These are phyloP conservation scores for Abrus precatorius DNA, from an alignment of 306 rosid genomes.

Conservation along the genomic window DNA sequence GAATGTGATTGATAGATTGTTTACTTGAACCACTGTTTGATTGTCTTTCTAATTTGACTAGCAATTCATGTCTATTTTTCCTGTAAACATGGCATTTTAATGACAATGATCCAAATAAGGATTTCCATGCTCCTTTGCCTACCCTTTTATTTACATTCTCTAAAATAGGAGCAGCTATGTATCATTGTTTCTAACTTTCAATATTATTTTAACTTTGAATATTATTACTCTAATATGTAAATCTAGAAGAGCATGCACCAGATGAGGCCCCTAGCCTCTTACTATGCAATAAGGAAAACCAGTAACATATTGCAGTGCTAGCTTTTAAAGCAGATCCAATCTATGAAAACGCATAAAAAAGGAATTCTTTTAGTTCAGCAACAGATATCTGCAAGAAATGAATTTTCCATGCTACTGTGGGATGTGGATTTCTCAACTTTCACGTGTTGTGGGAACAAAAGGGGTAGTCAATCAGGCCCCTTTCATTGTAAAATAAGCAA, in stretches of 20 bases:
- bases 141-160: not conserved
- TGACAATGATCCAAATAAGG: constrained; percentile 43
- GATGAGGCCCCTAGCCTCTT: not conserved
- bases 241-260: not conserved
- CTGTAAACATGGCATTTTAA: constrained; percentile 32
- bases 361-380: not conserved
- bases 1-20: constrained; percentile 19
- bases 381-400: constrained; percentile 11
- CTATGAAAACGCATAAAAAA: not conserved
- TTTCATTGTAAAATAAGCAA: constrained; percentile 37
- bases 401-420: not conserved
- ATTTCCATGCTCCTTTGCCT: constrained; percentile 37
- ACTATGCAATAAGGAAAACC: not conserved
- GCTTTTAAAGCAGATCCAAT: constrained; percentile 29
- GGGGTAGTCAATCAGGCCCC: not conserved
- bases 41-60: constrained; percentile 33
- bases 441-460: constrained; percentile 34
- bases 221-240: not conserved
- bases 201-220: not conserved
- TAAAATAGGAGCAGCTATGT: not conserved
- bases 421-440: not conserved
- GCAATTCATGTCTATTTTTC: constrained; percentile 14
- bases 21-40: constrained; percentile 30
- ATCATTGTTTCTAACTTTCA: not conserved
- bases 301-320: not conserved